Conservation (phyloP, 2,329 filamentous ascomycete species). For the Aspergillus sp. region DNA sequence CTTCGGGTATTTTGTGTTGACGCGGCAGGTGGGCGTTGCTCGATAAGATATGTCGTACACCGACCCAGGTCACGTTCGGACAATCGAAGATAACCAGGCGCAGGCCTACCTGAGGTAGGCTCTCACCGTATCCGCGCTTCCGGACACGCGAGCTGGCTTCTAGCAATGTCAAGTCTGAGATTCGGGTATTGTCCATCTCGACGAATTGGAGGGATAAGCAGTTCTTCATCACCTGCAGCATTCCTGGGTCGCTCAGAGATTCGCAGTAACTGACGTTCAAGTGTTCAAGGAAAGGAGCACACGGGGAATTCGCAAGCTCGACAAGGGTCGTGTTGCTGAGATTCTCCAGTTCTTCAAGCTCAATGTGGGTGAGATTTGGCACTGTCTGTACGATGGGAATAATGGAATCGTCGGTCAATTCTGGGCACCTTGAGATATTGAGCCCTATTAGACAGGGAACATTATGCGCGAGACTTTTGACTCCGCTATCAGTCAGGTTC, state of each 20-base stretch:
- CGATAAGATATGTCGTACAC: constrained; percentile 80
- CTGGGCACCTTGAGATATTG: constrained; percentile 75
- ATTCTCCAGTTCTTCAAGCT: constrained; percentile 79
- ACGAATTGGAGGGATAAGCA: constrained; percentile 69
- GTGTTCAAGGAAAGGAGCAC: constrained; percentile 70
- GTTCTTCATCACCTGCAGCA: constrained; percentile 76
- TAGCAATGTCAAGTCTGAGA: constrained; percentile 80
- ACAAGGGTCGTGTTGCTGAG: constrained; percentile 75
- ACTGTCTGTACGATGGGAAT: constrained; percentile 71
- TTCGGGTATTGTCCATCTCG: constrained; percentile 90
- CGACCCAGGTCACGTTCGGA: constrained; percentile 87
- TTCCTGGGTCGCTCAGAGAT: constrained; percentile 75
- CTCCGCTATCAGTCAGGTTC: constrained; percentile 68
- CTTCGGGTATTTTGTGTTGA: constrained; percentile 36
- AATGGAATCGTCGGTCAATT: constrained; percentile 72
- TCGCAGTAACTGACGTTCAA: constrained; percentile 91
- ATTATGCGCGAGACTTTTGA: constrained; percentile 70
- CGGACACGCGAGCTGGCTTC: constrained; percentile 83
- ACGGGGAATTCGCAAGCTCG: constrained; percentile 73
- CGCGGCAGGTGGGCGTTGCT: constrained; percentile 75
- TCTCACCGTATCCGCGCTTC: constrained; percentile 57
- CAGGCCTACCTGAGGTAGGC: constrained; percentile 61
- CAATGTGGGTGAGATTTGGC: constrained; percentile 77
- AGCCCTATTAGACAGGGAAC: constrained; percentile 80
- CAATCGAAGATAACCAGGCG: constrained; percentile 87